Evolutionary conservation across 1,284 basidiomycete genomes (phyloP).

Genomic region (Prillingera fragicola): DNA sequence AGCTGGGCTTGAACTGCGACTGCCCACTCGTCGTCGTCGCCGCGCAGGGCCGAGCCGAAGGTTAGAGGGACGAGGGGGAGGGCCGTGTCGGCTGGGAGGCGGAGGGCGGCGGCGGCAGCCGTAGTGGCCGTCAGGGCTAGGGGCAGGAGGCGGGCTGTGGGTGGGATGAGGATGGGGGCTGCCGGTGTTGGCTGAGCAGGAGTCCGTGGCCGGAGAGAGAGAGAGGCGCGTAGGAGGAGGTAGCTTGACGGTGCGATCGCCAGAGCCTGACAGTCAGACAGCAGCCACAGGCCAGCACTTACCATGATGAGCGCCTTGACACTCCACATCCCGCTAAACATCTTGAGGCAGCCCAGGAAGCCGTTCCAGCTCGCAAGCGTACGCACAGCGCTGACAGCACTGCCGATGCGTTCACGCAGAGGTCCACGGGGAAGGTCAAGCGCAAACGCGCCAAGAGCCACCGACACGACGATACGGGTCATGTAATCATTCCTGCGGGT

Average conservation of each 20-base stretch:
- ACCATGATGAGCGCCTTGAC: too few species aligned
- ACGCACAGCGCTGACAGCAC: not conserved
- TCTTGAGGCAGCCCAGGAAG: too few species aligned
- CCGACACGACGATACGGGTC: constrained; percentile 3
- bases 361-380: too few species aligned
- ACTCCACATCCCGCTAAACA: too few species aligned
- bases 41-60: constrained; percentile 11
- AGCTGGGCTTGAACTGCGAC: constrained; percentile 17
- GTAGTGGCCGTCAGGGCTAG: constrained; percentile 11
- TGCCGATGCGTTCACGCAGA: constrained; percentile 6
- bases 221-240: constrained; percentile 13
- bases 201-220: constrained; percentile 9
- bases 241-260: constrained; percentile 9
- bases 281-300: too few species aligned
- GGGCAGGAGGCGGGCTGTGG: constrained; percentile 13
- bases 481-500: constrained; percentile 7
- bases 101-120: constrained; percentile 5
- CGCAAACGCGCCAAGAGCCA: constrained; percentile 3
- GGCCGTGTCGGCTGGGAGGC: constrained; percentile 6
- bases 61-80: constrained; percentile 15
- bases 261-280: not conserved
- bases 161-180: constrained; percentile 5
- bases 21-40: constrained; percentile 23
- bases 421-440: constrained; percentile 4
- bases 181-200: constrained; percentile 1